Percentiles rank a stretch among this genome's conserved stretches.
Evolutionary conservation across 345 rosid genomes (phyloP).

Genomic region (Atalantia buxifolia): DNA sequence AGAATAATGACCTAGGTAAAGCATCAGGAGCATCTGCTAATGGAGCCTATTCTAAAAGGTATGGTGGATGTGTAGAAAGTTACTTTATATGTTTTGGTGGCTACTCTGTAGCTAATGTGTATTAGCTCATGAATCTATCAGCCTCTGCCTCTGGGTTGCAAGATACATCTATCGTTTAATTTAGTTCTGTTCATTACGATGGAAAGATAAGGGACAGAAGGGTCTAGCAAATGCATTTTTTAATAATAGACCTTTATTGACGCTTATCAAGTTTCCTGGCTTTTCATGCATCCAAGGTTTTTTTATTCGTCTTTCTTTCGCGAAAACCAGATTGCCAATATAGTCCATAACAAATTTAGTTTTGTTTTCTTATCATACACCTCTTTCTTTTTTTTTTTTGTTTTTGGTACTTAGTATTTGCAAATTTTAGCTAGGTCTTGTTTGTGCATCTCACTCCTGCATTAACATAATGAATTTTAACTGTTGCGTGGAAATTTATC

Average conservation of each 20-base stretch:
- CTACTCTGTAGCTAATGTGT: background rate
- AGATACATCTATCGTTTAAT: background rate
- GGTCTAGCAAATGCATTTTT: background rate
- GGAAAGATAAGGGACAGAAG: background rate
- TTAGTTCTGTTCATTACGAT: background rate
- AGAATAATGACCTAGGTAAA: conserved; percentile 68
- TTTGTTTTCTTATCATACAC: background rate
- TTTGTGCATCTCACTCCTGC: background rate
- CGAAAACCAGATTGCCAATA: background rate
- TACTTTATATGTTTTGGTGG: background rate
- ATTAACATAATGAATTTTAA: background rate
- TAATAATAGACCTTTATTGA: background rate
- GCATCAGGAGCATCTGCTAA: conserved; percentile 71
- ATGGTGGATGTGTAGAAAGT: conserved; percentile 8
- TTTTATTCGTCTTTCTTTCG: background rate
- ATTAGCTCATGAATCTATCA: background rate
- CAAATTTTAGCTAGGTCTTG: background rate
- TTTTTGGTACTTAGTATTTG: background rate
- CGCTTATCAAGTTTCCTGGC: background rate
- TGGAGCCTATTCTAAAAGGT: conserved; percentile 90
- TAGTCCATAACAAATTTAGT: background rate
- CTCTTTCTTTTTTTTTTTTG: background rate
- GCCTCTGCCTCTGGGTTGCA: background rate
- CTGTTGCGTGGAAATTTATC: conserved; percentile 8
- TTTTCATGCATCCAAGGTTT: background rate